These are phyloP conservation scores for Adansonia digitata DNA, from an alignment of 345 rosid species.

Conservation along the genomic window DNA sequence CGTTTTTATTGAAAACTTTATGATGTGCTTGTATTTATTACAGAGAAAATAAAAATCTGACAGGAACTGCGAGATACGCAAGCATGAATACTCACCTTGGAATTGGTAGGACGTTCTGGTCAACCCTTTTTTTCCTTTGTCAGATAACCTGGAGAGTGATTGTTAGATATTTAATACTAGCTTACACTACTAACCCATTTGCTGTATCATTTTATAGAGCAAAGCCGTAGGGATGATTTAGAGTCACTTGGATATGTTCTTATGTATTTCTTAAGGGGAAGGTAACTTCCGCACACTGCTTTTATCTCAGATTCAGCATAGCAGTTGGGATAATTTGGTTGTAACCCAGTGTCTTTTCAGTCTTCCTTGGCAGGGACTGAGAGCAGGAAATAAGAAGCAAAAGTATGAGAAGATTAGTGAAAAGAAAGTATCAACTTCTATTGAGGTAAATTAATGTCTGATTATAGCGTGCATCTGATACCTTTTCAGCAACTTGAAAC, in stretches of 20 bases:
- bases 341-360: conserved; percentile 29
- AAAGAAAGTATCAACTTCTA: conserved; percentile 90
- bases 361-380: conserved; percentile 98
- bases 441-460: conserved; percentile 40
- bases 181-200: neutral
- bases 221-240: conserved; percentile 82
- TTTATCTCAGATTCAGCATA: neutral
- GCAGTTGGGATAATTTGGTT: conserved; percentile 9
- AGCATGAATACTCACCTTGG: conserved; percentile 99
- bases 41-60: conserved; percentile 94
- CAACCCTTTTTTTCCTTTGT: neutral
- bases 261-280: conserved; percentile 73
- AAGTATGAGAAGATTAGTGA: conserved; percentile 96
- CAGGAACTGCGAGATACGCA: conserved; percentile 99
- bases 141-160: neutral
- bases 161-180: neutral
- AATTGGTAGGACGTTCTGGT: conserved; percentile 49
- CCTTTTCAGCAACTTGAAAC: neutral
- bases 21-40: conserved; percentile 6
- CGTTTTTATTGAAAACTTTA: neutral
- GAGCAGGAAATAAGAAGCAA: conserved; percentile 97
- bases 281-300: conserved; percentile 34
- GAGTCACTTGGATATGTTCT: conserved; percentile 80
- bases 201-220: conserved; percentile 35
- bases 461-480: neutral